A percentile compares a stretch with the other conserved stretches of the same genome.
These are phyloP conservation scores for Lycium barbarum DNA, from an alignment of 257 asterid genomes.

Conservation along the genomic window DNA sequence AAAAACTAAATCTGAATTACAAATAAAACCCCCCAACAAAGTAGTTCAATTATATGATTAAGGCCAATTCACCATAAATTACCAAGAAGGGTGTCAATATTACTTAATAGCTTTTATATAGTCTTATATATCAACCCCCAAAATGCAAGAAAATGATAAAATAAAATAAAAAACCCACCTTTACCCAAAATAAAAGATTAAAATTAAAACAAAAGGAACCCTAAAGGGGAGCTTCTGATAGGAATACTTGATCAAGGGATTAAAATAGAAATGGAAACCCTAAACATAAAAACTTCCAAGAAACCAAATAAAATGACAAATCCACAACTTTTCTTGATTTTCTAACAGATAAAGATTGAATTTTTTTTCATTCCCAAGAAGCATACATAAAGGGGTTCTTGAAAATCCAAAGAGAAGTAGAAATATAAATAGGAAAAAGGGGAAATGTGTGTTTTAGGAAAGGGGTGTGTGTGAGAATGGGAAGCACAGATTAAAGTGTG, in stretches of 20 bases:
- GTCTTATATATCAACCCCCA: background rate
- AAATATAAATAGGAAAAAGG: background rate
- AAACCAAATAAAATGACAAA: slow-evolving; percentile 19
- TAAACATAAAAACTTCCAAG: background rate
- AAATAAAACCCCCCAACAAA: background rate
- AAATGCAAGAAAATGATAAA: background rate
- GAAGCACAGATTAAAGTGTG: slow-evolving; percentile 27
- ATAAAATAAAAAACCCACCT: background rate
- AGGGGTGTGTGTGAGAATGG: slow-evolving; percentile 15
- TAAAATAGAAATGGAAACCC: background rate
- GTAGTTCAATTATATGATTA: background rate
- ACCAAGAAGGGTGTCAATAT: slow-evolving; percentile 21
- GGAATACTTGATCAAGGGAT: slow-evolving; percentile 22
- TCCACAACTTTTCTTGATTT: slow-evolving; percentile 1
- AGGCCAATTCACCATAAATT: background rate
- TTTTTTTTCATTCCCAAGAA: background rate
- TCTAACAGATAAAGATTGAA: background rate
- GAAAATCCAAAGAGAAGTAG: background rate
- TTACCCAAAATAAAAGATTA: background rate
- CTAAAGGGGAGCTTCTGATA: slow-evolving; percentile 1
- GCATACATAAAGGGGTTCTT: background rate
- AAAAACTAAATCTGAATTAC: slow-evolving; percentile 2
- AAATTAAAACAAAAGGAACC: slow-evolving; percentile 20
- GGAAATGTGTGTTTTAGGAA: background rate
- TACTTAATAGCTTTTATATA: background rate